Percentiles rank a stretch among this genome's conserved stretches.
Evolutionary conservation across 305 asterid genomes (phyloP).

Genomic region (Galium porrigens): DNA sequence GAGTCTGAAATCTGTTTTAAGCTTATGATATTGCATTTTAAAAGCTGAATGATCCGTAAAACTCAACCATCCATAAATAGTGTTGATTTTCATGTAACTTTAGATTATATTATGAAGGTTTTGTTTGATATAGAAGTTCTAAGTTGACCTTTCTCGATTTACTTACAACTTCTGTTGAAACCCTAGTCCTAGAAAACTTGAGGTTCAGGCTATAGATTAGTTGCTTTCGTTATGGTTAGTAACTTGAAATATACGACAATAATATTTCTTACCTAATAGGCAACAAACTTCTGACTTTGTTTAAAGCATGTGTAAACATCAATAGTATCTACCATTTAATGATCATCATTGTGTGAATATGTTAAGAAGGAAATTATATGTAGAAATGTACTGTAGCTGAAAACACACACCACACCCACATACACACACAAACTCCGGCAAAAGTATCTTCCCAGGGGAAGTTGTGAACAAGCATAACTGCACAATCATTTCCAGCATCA

Average conservation of each 20-base stretch:
- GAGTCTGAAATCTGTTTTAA: background rate
- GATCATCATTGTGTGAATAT: background rate
- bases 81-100: background rate
- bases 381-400: background rate
- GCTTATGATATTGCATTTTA: background rate
- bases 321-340: background rate
- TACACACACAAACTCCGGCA: background rate
- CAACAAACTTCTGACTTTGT: conserved; percentile 15
- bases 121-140: background rate
- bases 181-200: background rate
- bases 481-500: background rate
- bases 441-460: background rate
- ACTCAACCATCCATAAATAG: background rate
- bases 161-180: background rate
- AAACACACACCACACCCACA: background rate
- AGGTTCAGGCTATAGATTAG: background rate
- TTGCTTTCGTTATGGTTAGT: conserved; percentile 7
- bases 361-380: background rate
- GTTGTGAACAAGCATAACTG: background rate
- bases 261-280: conserved; percentile 12
- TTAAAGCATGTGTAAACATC: background rate
- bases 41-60: background rate
- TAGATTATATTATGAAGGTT: background rate
- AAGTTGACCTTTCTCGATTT: background rate
- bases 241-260: conserved; percentile 8